Evolutionary conservation across 139 green algal species (phyloP).

Genomic region (Mychonastes homosphaera): DNA sequence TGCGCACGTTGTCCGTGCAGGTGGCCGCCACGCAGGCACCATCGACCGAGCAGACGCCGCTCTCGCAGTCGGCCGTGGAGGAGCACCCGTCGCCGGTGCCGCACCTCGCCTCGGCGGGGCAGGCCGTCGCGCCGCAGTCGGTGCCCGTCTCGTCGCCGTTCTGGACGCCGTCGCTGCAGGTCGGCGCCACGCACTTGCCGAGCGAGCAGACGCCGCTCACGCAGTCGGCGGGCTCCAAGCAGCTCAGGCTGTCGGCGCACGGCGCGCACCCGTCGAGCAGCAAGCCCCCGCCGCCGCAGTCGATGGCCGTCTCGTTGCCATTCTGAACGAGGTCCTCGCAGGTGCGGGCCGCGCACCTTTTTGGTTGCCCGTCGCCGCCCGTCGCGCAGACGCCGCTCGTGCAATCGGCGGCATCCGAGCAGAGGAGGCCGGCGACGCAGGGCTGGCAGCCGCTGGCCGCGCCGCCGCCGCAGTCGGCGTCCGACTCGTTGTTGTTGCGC

Average conservation of each 20-base stretch:
- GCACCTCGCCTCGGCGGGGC: background rate
- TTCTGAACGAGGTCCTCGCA: no score
- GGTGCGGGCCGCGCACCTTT: no score
- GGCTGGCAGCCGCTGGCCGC: no score
- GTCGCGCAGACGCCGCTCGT: no score
- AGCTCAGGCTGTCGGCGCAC: no score
- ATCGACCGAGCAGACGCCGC: constrained; percentile 1
- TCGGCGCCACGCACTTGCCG: background rate
- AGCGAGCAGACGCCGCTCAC: no score
- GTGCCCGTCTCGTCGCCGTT: constrained; percentile 2
- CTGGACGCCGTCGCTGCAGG: constrained; percentile 1
- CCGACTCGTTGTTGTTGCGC: no score
- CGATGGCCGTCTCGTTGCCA: background rate
- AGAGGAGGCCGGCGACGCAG: no score
- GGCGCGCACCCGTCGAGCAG: background rate
- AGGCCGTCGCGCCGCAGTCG: background rate
- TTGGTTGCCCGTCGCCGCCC: no score
- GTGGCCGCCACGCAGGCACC: background rate
- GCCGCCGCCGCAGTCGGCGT: no score
- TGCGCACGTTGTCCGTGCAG: background rate
- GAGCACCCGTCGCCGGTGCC: background rate
- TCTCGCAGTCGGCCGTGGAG: background rate
- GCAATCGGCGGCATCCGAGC: no score
- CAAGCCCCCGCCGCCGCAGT: background rate
- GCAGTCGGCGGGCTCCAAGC: no score